A percentile compares a stretch with the other conserved stretches of the same genome.
Conservation (phyloP, 805 yeast species). For the Candida nitratophila region DNA sequence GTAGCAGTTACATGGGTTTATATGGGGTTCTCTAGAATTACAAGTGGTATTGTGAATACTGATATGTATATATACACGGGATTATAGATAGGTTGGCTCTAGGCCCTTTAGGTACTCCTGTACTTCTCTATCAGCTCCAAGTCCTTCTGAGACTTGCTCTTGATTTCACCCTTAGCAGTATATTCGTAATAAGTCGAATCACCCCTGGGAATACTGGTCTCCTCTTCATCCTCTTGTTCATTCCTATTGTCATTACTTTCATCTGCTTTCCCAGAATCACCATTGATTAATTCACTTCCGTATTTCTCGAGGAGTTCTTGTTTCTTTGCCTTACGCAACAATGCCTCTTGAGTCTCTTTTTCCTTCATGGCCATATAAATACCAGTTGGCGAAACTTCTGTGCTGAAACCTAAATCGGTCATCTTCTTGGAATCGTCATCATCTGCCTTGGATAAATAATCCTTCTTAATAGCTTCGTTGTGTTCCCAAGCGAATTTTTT, state of each 20-base stretch:
- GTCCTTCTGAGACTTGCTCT: conserved; percentile 5
- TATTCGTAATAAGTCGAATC: conserved; percentile 4
- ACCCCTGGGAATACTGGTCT: not conserved
- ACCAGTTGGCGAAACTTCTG: conserved; percentile 42
- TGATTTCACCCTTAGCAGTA: conserved; percentile 1
- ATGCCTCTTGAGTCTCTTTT: conserved; percentile 22
- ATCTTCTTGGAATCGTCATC: conserved; percentile 8
- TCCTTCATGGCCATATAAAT: conserved; percentile 30
- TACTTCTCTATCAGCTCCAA: conserved; percentile 2
- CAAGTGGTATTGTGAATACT: too few species aligned
- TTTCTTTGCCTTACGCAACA: conserved; percentile 22
- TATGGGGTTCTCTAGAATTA: too few species aligned
- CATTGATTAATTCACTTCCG: conserved; percentile 27
- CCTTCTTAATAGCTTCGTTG: conserved; percentile 7
- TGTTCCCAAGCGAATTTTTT: conserved; percentile 43
- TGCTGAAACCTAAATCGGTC: conserved; percentile 17
- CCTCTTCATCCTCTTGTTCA: not conserved
- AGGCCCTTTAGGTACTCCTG: not conserved
- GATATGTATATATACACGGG: too few species aligned
- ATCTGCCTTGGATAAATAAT: conserved; percentile 8
- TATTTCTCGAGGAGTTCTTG: conserved; percentile 30
- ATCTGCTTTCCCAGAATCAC: not conserved
- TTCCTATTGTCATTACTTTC: not conserved
- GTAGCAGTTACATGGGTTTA: too few species aligned
- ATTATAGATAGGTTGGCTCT: too few species aligned